These are phyloP conservation scores for Coemansia sp. DNA, from an alignment of 192 early-diverging fungal genomes.

Conservation along the genomic window DNA sequence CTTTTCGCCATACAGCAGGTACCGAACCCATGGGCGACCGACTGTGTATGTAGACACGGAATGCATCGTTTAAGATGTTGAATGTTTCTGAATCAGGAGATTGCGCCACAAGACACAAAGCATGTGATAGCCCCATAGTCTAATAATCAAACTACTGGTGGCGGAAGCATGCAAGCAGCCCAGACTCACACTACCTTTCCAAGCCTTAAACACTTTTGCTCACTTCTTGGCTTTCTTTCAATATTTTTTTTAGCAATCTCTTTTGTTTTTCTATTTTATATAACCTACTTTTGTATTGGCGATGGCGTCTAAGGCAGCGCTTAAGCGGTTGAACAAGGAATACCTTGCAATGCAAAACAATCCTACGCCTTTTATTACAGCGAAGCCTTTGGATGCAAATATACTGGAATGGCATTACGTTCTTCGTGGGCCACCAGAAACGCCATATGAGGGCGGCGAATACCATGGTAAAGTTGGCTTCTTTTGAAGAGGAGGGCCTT, in stretches of 20 bases:
- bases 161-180: neutral
- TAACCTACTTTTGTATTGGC: slow-evolving; percentile 6
- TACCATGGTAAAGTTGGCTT: slow-evolving; percentile 76
- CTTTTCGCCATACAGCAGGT: slow-evolving; percentile 37
- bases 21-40: slow-evolving; percentile 31
- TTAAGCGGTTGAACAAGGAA: slow-evolving; percentile 77
- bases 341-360: slow-evolving; percentile 72
- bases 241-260: slow-evolving; percentile 3
- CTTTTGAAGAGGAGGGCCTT: neutral
- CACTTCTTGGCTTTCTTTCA: slow-evolving; percentile 5
- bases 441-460: slow-evolving; percentile 88
- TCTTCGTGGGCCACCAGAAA: slow-evolving; percentile 92
- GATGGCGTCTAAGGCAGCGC: slow-evolving; percentile 83
- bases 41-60: slow-evolving; percentile 40
- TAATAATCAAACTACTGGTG: neutral
- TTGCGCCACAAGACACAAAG: neutral
- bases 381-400: slow-evolving; percentile 90
- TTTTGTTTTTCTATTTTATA: slow-evolving; percentile 4
- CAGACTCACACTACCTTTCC: neutral
- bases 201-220: neutral
- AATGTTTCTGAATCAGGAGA: slow-evolving; percentile 19
- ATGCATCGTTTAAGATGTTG: slow-evolving; percentile 39
- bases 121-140: slow-evolving; percentile 5
- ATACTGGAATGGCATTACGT: slow-evolving; percentile 99
- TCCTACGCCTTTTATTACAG: slow-evolving; percentile 86